These are phyloP conservation scores for Bassia scoparia DNA, from an alignment of 148 eudicot species.

Conservation along the genomic window DNA sequence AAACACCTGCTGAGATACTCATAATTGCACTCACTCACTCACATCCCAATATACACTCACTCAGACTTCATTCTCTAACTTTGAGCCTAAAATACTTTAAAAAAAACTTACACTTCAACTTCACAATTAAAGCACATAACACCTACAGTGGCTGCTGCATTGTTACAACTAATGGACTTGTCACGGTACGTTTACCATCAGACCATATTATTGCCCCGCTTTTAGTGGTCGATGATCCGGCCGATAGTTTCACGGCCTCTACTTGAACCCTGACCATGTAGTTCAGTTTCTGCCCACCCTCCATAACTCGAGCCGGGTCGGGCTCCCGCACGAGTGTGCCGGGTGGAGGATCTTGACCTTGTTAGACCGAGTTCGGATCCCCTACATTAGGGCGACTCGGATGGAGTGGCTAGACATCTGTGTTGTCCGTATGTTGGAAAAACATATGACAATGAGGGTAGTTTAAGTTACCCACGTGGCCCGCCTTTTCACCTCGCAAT, in stretches of 20 bases:
- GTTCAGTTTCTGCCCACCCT: slow-evolving; percentile 65
- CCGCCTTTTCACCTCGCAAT: no score
- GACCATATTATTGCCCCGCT: slow-evolving; percentile 81
- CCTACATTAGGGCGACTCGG: slow-evolving; percentile 75
- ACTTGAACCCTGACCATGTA: slow-evolving; percentile 67
- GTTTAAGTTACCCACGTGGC: slow-evolving; percentile 79
- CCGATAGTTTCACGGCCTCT: slow-evolving; percentile 40
- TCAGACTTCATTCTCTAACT: slow-evolving; percentile 4
- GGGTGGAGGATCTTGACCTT: slow-evolving; percentile 49
- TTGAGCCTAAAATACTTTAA: slow-evolving; percentile 16
- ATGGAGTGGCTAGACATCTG: slow-evolving; percentile 74
- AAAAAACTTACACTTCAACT: no score
- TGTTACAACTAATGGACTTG: slow-evolving; percentile 75
- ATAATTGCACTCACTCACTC: slow-evolving; percentile 16
- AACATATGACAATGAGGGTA: slow-evolving; percentile 64
- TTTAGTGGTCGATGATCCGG: slow-evolving; percentile 53
- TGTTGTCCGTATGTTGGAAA: slow-evolving; percentile 72
- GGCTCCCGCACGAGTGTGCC: slow-evolving; percentile 64
- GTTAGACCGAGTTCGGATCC: slow-evolving; percentile 57
- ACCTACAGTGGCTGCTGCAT: slow-evolving; percentile 70
- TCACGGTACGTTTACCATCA: slow-evolving; percentile 74
- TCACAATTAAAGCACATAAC: no score
- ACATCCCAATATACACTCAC: no score
- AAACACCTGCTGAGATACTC: slow-evolving; percentile 30
- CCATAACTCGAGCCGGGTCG: slow-evolving; percentile 52